Evolutionary conservation across 2,329 filamentous ascomycete genomes (phyloP), one percentile per base, ranked within the genome.

Genomic region (Fusarium dimerum): DNA sequence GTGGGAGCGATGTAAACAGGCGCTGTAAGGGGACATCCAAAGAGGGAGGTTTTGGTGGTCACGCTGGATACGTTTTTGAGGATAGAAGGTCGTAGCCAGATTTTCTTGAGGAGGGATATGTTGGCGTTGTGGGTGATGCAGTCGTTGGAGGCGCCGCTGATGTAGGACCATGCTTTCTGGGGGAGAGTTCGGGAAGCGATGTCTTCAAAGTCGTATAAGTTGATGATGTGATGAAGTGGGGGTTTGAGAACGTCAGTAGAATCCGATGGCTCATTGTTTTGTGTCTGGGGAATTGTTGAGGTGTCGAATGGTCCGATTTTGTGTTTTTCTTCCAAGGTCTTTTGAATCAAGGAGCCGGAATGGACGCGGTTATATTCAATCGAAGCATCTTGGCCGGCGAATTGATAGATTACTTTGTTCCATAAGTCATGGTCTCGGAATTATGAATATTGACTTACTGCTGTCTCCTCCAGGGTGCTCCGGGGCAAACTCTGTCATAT

Each of bases 401-500:
- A 62, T 13, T 48, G 48, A 13, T 64, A 50, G 10, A 68, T 67
- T 7, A 68, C 63, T 65, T 34, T 12, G 1, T 30, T 5, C 10
- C n/a, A 29, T 26, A 36, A 15, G 9, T 36, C 32, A 36, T 5
- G 32, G 3, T 15, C 13, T 11, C 32, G 11, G 5, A 11, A 10
- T 11, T 11, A 9, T 5, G 10, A 36, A 9, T 6, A 10, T 6
- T 2, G 3, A 44, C 50, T 29, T 40, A 59, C 55, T 52, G 12
- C 64, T 53, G 8, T 46, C 39, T 4, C 64, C 63, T 15, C 63
- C 63, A 1, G 64, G 64, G 15, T 66, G 64, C 1, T 55, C 40
- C 1, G 58, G 54, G 1, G 63, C 62, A 32, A 66, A 66, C 11
- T 54, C 47, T 0, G 64, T 63, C 18, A 66, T 71, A 67, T 90